These are phyloP conservation scores for Corylus avellana DNA, from an alignment of 306 rosid species.

Conservation along the genomic window DNA sequence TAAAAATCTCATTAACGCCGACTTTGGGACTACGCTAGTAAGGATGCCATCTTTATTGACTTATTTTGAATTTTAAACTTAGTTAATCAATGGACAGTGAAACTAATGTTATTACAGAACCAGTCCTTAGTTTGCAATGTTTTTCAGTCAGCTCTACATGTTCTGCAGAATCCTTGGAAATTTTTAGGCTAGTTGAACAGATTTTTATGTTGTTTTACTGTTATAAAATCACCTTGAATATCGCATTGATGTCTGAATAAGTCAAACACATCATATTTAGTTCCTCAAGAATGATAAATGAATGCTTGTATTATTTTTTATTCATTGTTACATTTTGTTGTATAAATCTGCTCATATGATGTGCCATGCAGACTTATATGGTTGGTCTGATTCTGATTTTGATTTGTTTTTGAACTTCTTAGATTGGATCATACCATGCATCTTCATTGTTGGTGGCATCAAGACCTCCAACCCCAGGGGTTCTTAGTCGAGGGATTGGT, in stretches of 20 bases:
- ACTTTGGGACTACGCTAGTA: background rate
- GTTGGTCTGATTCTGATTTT: constrained; percentile 31
- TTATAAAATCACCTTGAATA: background rate
- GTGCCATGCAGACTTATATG: constrained; percentile 16
- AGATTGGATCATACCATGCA: constrained; percentile 99
- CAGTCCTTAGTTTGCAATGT: background rate
- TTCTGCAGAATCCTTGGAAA: background rate
- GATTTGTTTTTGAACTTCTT: constrained; percentile 39
- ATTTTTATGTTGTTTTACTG: background rate
- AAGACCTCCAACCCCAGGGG: constrained; percentile 94
- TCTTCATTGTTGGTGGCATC: constrained; percentile 94
- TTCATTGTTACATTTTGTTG: background rate
- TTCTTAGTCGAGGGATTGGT: constrained; percentile 95
- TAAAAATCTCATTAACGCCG: background rate
- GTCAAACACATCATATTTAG: background rate
- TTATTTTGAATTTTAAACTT: background rate
- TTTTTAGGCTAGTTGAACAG: background rate
- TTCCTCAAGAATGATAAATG: background rate
- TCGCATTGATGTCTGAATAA: constrained; percentile 5
- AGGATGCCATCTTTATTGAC: background rate
- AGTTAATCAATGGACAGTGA: background rate
- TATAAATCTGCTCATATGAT: constrained; percentile 4
- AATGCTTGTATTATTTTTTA: background rate
- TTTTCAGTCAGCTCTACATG: background rate
- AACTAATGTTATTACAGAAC: background rate